These are phyloP conservation scores for Miamiensis avidus DNA, from an alignment of 169 alveolate genomes.

Conservation along the genomic window DNA sequence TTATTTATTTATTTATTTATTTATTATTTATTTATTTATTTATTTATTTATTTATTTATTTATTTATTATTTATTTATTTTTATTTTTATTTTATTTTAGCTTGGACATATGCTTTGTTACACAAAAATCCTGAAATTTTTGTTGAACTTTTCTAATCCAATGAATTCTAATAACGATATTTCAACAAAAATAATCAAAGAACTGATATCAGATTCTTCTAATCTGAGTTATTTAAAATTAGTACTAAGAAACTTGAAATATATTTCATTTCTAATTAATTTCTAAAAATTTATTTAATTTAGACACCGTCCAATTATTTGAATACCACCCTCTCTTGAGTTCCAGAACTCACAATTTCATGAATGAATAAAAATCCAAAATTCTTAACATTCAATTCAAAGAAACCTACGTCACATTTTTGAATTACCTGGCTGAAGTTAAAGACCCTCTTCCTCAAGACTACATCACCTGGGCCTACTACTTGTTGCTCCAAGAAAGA, in stretches of 20 bases:
- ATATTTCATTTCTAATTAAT: no score
- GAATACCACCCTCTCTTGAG: constrained; percentile 80
- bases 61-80: no score
- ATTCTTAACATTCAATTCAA: constrained; percentile 67
- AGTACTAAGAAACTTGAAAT: no score
- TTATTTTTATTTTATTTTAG: neutral
- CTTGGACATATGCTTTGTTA: constrained; percentile 60
- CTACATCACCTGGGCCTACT: constrained; percentile 53
- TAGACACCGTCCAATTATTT: constrained; percentile 40
- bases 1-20: no score
- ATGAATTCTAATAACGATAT: constrained; percentile 12
- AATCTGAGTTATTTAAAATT: constrained; percentile 3
- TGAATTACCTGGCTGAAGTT: constrained; percentile 30
- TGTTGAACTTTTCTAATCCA: constrained; percentile 47
- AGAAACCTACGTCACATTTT: constrained; percentile 55
- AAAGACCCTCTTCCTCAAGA: constrained; percentile 21
- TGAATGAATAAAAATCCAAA: constrained; percentile 52
- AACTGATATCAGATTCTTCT: neutral
- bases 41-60: no score
- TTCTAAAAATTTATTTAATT: no score
- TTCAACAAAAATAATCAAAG: neutral
- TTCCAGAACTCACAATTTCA: constrained; percentile 69
- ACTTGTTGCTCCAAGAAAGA: constrained; percentile 74
- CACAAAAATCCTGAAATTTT: constrained; percentile 60
- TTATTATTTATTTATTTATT: no score